Evolutionary conservation across 2,329 filamentous ascomycete genomes (phyloP).

Genomic region (Chaetomiaceae sp.): DNA sequence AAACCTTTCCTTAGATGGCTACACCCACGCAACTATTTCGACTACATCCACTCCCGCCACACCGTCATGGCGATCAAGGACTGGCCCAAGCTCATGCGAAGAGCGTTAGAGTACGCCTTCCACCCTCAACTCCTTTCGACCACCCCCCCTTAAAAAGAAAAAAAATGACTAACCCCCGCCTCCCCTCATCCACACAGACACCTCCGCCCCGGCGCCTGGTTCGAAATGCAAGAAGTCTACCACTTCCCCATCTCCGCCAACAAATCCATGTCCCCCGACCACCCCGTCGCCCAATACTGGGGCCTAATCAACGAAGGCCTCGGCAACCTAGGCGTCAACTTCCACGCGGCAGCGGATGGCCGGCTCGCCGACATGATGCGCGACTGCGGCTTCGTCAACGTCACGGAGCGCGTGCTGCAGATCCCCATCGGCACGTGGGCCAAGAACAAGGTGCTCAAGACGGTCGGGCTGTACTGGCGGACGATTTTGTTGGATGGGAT

Average conservation of each 20-base stretch:
- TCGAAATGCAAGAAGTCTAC: conserved; percentile 47
- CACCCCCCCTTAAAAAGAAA: no score
- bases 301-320: conserved; percentile 31
- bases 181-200: conserved; percentile 36
- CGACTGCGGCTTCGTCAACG: conserved; percentile 41
- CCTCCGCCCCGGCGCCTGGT: conserved; percentile 45
- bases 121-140: not conserved
- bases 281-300: conserved; percentile 37
- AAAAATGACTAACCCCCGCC: no score
- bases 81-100: conserved; percentile 47
- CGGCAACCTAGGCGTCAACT: conserved; percentile 36
- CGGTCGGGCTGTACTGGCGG: conserved; percentile 42
- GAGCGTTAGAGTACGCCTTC: conserved; percentile 41
- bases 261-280: conserved; percentile 38
- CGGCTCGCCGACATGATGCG: conserved; percentile 35
- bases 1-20: conserved; percentile 33
- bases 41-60: conserved; percentile 50
- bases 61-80: conserved; percentile 46
- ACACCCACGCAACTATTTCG: conserved; percentile 49
- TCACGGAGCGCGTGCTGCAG: conserved; percentile 39
- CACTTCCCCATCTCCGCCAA: conserved; percentile 40
- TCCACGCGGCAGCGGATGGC: conserved; percentile 32
- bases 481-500: conserved; percentile 39
- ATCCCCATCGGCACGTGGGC: conserved; percentile 46
- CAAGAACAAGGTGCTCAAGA: conserved; percentile 38